Conservation (phyloP, 305 asterid species). For the Euphrasia arctica region DNA sequence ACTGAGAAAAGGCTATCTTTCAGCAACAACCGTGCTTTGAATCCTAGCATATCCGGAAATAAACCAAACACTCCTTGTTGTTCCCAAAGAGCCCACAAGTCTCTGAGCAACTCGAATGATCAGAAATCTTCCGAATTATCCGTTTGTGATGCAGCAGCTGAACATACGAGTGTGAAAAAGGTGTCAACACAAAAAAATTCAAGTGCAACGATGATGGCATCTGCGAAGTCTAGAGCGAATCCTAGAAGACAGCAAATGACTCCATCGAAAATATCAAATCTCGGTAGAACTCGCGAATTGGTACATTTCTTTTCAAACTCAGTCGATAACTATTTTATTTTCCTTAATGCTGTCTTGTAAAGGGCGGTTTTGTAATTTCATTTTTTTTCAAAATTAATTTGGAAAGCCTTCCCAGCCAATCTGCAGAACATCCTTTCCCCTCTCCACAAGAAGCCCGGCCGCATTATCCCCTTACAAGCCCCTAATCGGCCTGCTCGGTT, state of each 20-base stretch:
- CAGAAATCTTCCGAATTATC: conserved; percentile 45
- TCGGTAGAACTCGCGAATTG: conserved; percentile 93
- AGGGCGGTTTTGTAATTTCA: neutral
- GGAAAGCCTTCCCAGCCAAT: conserved; percentile 45
- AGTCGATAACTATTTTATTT: too few species aligned
- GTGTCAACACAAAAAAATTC: conserved; percentile 38
- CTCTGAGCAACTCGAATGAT: conserved; percentile 36
- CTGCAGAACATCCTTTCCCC: conserved; percentile 84
- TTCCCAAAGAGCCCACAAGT: conserved; percentile 46
- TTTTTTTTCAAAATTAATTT: neutral
- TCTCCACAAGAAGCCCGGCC: conserved; percentile 34
- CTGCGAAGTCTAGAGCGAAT: conserved; percentile 10
- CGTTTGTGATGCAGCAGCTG: conserved; percentile 40
- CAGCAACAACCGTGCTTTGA: conserved; percentile 85
- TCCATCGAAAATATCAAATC: conserved; percentile 64
- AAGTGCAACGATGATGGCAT: too few species aligned
- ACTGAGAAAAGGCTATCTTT: conserved; percentile 63
- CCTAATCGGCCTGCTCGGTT: too few species aligned
- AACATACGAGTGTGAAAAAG: conserved; percentile 39
- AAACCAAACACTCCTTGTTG: conserved; percentile 53
- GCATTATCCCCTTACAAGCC: conserved; percentile 30
- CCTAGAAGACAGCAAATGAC: conserved; percentile 53
- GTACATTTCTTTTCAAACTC: conserved; percentile 33
- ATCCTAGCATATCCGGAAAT: conserved; percentile 90
- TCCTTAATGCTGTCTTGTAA: too few species aligned